These are phyloP conservation scores for Fusarium verrucosum DNA, from an alignment of 2,329 filamentous ascomycete species.

Conservation along the genomic window DNA sequence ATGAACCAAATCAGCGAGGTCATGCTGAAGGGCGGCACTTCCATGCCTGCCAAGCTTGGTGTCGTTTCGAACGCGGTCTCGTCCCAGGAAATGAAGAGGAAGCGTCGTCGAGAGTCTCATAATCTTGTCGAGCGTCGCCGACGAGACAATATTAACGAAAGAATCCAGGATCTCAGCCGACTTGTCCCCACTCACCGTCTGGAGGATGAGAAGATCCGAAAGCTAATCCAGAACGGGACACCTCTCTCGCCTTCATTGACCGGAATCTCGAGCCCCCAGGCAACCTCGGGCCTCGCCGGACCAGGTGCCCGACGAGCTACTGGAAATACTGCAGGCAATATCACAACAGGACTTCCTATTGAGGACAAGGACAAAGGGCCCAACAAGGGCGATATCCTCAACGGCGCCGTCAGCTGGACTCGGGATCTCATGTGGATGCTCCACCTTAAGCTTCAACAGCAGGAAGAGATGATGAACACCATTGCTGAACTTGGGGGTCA, in stretches of 20 bases:
- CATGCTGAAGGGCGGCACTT: conserved; percentile 85
- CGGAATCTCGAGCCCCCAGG: conserved; percentile 73
- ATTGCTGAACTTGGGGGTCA: conserved; percentile 77
- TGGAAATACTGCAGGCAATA: conserved; percentile 75
- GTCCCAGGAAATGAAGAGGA: conserved; percentile 92
- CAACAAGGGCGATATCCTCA: conserved; percentile 98
- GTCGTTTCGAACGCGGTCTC: conserved; percentile 66
- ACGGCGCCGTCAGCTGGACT: conserved; percentile 96
- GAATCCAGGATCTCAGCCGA: conserved; percentile 95
- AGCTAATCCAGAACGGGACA: conserved; percentile 91
- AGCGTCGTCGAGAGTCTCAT: conserved; percentile 90
- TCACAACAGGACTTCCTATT: conserved; percentile 89
- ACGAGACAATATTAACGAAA: conserved; percentile 97
- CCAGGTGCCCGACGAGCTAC: conserved; percentile 83
- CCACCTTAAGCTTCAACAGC: conserved; percentile 87
- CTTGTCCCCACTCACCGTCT: conserved; percentile 91
- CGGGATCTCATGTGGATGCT: conserved; percentile 98
- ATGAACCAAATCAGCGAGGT: conserved; percentile 87
- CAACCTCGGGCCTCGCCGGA: conserved; percentile 87
- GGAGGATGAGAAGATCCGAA: conserved; percentile 96
- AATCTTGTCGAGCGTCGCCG: conserved; percentile 95
- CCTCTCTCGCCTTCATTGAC: conserved; percentile 85
- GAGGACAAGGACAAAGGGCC: conserved; percentile 99
- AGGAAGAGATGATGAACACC: conserved; percentile 83
- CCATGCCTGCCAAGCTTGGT: conserved; percentile 86